Evolutionary conservation across 345 rosid genomes (phyloP).

Genomic region (Syzygium aqueum): DNA sequence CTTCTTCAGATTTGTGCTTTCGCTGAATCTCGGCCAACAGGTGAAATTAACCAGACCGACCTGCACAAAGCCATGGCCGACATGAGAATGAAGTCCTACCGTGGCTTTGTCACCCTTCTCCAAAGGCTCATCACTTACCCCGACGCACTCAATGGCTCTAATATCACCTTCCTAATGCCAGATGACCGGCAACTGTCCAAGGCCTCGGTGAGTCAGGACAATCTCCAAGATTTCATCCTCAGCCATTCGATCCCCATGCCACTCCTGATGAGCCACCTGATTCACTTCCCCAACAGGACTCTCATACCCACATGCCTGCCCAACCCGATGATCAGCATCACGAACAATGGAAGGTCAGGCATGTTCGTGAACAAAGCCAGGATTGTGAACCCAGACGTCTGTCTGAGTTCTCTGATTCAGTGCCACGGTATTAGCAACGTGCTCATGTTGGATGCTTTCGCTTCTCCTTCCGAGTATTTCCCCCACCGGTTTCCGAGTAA

Average conservation of each 20-base stretch:
- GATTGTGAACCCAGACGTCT: constrained; percentile 21
- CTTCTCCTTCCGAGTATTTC: neutral
- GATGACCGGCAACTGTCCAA: constrained; percentile 13
- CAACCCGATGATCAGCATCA: constrained; percentile 17
- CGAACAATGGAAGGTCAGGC: constrained; percentile 9
- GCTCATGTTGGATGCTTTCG: neutral
- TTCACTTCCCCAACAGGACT: constrained; percentile 31
- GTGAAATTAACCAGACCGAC: constrained; percentile 15
- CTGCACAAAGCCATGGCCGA: constrained; percentile 19
- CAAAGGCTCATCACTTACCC: constrained; percentile 10
- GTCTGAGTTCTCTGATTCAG: constrained; percentile 13
- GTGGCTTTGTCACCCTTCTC: constrained; percentile 36
- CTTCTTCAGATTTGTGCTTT: constrained; percentile 9
- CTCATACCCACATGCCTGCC: constrained; percentile 16
- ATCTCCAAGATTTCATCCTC: constrained; percentile 22
- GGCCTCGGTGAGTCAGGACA: neutral
- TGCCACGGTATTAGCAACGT: constrained; percentile 31
- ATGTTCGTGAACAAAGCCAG: constrained; percentile 22
- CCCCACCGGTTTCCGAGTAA: neutral
- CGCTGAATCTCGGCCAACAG: constrained; percentile 6
- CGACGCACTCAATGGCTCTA: neutral
- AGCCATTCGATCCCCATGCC: constrained; percentile 23
- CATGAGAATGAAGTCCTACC: constrained; percentile 28
- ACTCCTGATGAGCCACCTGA: constrained; percentile 5
- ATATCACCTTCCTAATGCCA: constrained; percentile 28